phyloP scores from a whole-genome alignment of 495 filamentous ascomycete species.

The Parathielavia hyrcaniae region DNA sequence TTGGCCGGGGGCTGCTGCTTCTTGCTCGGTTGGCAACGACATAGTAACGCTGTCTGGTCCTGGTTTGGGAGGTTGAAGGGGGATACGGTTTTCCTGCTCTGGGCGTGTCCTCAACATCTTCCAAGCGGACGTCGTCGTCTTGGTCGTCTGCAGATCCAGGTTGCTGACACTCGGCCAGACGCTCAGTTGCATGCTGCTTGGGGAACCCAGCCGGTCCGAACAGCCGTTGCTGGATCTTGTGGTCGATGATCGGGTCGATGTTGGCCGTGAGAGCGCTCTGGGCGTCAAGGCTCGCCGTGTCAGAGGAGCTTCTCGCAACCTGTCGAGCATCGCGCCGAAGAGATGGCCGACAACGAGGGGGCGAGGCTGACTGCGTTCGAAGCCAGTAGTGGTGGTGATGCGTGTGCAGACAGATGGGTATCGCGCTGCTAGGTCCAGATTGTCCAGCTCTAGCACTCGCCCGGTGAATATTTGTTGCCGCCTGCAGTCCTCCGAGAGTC shows the following conservation, averaged over 20 bases:
- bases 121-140: background rate
- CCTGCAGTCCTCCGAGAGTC: background rate
- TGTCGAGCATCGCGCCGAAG: constrained; percentile 22
- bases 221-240: constrained; percentile 16
- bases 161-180: constrained; percentile 32
- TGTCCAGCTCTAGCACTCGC: constrained; percentile 18
- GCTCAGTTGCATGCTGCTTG: constrained; percentile 30
- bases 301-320: constrained; percentile 8
- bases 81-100: background rate
- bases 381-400: constrained; percentile 55
- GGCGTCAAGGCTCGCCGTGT: constrained; percentile 1
- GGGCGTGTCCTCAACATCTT: background rate
- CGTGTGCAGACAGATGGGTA: constrained; percentile 44
- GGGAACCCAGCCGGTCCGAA: constrained; percentile 32
- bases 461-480: constrained; percentile 13
- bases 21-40: constrained; percentile 15
- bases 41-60: constrained; percentile 29
- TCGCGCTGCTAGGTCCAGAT: constrained; percentile 16
- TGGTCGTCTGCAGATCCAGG: constrained; percentile 16
- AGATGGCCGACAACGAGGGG: constrained; percentile 7
- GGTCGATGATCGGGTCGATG: constrained; percentile 18
- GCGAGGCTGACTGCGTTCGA: constrained; percentile 24
- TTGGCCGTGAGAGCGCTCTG: constrained; percentile 7
- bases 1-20: background rate
- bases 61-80: constrained; percentile 11